Percentiles rank a stretch among this genome's conserved stretches.
phyloP scores from a whole-genome alignment of 192 early-diverging fungal species.

The Coemansia sp. region DNA sequence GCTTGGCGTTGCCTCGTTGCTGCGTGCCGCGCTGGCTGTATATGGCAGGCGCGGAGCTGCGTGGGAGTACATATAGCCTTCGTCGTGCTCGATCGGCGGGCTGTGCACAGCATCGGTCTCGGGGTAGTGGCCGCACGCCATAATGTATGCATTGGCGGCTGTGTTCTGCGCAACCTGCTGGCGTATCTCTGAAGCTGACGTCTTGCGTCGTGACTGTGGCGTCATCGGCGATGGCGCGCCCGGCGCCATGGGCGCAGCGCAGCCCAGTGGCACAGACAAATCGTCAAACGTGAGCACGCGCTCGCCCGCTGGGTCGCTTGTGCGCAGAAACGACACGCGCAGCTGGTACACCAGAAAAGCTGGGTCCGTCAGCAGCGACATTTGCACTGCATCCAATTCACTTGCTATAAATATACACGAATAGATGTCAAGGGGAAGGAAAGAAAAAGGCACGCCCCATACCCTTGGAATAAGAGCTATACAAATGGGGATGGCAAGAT shows the following conservation, averaged over 20 bases:
- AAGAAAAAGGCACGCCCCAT: neutral
- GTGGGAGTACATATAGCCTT: constrained; percentile 29
- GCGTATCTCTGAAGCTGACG: constrained; percentile 45
- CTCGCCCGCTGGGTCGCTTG: constrained; percentile 70
- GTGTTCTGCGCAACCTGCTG: constrained; percentile 44
- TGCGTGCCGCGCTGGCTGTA: constrained; percentile 3
- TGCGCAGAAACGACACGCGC: constrained; percentile 69
- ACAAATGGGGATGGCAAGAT: neutral
- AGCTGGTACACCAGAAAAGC: constrained; percentile 74
- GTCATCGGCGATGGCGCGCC: constrained; percentile 29
- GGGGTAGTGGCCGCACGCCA: constrained; percentile 45
- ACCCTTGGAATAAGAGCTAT: neutral
- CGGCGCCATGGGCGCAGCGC: constrained; percentile 1
- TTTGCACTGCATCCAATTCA: constrained; percentile 20
- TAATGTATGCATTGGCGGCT: constrained; percentile 51
- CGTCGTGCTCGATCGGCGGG: constrained; percentile 31
- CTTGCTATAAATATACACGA: neutral
- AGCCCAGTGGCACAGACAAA: constrained; percentile 29
- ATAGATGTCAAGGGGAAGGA: neutral
- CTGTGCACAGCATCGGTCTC: constrained; percentile 44
- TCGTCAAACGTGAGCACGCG: constrained; percentile 70
- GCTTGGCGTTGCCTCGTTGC: constrained; percentile 14
- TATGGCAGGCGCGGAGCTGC: constrained; percentile 19
- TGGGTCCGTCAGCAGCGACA: constrained; percentile 72
- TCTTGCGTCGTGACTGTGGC: constrained; percentile 34